Conservation (phyloP, 2,329 filamentous ascomycete genomes). For the Exophiala viscosa region DNA sequence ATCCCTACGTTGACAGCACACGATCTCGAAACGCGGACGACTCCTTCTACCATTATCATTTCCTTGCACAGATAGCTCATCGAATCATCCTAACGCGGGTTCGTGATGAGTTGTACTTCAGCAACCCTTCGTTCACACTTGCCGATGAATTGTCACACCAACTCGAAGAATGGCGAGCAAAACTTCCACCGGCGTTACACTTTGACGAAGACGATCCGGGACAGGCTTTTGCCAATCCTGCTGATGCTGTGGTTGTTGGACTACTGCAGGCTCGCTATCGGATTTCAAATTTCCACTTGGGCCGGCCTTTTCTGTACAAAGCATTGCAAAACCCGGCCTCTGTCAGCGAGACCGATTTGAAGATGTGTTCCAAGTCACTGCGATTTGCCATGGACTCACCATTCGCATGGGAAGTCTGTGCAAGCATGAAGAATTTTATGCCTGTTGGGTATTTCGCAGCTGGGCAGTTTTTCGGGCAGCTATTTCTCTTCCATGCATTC, state of each 20-base stretch:
- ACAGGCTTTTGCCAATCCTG: conserved; percentile 8
- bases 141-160: conserved; percentile 53
- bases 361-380: conserved; percentile 38
- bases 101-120: conserved; percentile 46
- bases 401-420: conserved; percentile 37
- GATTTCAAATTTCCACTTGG: conserved; percentile 22
- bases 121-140: conserved; percentile 43
- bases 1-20: conserved; percentile 36
- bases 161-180: conserved; percentile 53
- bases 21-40: conserved; percentile 46
- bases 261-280: conserved; percentile 21
- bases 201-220: conserved; percentile 39
- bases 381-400: conserved; percentile 43
- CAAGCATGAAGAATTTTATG: conserved; percentile 41
- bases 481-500: conserved; percentile 42
- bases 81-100: conserved; percentile 53
- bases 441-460: conserved; percentile 41
- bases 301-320: conserved; percentile 31
- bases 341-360: conserved; percentile 39
- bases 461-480: conserved; percentile 42
- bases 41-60: conserved; percentile 56
- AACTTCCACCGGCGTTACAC: conserved; percentile 48
- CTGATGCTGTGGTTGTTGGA: conserved; percentile 19
- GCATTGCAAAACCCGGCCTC: conserved; percentile 38
- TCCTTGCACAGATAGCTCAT: conserved; percentile 55